These are phyloP conservation scores for Afroboletus lepidellus DNA, from an alignment of 1,284 basidiomycete genomes.

Conservation along the genomic window DNA sequence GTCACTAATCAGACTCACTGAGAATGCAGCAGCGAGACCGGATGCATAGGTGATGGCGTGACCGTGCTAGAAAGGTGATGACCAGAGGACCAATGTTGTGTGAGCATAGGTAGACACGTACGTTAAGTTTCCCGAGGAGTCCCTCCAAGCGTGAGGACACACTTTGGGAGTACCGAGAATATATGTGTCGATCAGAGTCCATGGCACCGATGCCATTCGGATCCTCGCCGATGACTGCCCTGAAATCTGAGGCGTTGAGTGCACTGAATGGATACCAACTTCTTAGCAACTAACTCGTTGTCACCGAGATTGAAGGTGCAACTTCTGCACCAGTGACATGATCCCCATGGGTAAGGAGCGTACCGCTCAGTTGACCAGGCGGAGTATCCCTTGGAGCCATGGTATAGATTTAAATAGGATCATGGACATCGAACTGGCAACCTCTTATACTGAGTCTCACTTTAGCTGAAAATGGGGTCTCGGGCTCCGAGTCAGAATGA, in stretches of 20 bases:
- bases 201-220: constrained; percentile 6
- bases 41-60: constrained; percentile 54
- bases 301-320: constrained; percentile 35
- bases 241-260: constrained; percentile 26
- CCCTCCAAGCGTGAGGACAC: constrained; percentile 63
- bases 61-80: neutral
- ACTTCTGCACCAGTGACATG: constrained; percentile 26
- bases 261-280: neutral
- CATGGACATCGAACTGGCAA: neutral
- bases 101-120: constrained; percentile 31
- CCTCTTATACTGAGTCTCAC: neutral
- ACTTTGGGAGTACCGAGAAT: constrained; percentile 69
- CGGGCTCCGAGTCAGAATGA: too few relatives aligned
- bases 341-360: constrained; percentile 33
- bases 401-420: neutral
- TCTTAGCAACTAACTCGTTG: constrained; percentile 25
- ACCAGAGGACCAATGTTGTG: neutral
- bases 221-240: constrained; percentile 10
- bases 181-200: constrained; percentile 58
- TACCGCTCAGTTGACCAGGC: constrained; percentile 24
- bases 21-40: constrained; percentile 69
- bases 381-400: neutral
- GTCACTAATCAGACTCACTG: constrained; percentile 50
- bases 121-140: constrained; percentile 66
- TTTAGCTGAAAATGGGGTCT: too few relatives aligned